Evolutionary conservation across 2,329 filamentous ascomycete species (phyloP).

Genomic region (Lizonia empirigonia): DNA sequence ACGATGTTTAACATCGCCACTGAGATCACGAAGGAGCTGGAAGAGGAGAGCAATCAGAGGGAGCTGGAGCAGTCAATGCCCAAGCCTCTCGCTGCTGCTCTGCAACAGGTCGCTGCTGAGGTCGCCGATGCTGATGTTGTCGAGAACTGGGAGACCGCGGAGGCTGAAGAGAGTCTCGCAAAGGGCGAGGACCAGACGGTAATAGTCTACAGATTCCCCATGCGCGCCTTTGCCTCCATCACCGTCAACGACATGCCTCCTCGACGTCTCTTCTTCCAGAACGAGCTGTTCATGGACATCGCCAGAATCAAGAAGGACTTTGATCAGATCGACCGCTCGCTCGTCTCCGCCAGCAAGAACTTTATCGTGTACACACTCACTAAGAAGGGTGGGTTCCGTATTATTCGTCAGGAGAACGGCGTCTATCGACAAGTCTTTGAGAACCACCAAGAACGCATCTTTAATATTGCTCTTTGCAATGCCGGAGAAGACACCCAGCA

Average conservation of each 20-base stretch:
- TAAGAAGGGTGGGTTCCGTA: constrained; percentile 88
- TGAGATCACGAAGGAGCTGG: constrained; percentile 54
- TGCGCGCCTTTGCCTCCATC: constrained; percentile 95
- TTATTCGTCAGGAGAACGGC: constrained; percentile 93
- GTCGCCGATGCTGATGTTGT: constrained; percentile 64
- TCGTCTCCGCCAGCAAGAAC: constrained; percentile 85
- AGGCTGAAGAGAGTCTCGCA: constrained; percentile 69
- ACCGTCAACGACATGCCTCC: constrained; percentile 65
- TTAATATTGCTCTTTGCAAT: constrained; percentile 86
- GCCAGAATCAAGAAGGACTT: constrained; percentile 96
- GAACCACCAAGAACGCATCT: constrained; percentile 89
- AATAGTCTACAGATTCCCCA: constrained; percentile 91
- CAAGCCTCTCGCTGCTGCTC: constrained; percentile 59
- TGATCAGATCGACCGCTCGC: constrained; percentile 92
- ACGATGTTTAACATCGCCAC: constrained; percentile 58
- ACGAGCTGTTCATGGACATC: constrained; percentile 87
- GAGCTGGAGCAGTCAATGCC: constrained; percentile 61
- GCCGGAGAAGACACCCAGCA: constrained; percentile 57
- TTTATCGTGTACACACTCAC: constrained; percentile 95
- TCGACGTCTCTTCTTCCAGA: constrained; percentile 68
- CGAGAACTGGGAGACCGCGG: constrained; percentile 92
- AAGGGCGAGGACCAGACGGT: constrained; percentile 73
- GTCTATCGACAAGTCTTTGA: constrained; percentile 91
- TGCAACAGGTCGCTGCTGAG: constrained; percentile 64
- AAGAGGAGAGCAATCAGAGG: constrained; percentile 58